Conservation (phyloP, 371 early-diverging fungal species). For the Apophysomyces sp. region DNA sequence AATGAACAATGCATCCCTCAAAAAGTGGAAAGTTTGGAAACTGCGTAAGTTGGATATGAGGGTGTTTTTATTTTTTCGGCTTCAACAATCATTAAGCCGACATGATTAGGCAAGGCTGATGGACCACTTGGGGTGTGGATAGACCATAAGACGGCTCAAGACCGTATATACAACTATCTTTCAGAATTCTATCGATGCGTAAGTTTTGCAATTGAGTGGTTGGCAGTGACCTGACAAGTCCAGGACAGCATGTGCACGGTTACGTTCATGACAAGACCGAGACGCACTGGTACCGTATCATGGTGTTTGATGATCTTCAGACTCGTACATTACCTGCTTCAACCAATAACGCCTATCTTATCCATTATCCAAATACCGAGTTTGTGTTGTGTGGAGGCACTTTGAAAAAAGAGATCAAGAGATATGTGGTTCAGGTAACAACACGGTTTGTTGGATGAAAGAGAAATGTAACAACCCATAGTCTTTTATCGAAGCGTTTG, state of each 20-base stretch:
- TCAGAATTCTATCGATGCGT: constrained; percentile 8
- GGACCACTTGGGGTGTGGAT: background rate
- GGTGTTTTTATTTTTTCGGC: background rate
- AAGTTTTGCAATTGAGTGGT: background rate
- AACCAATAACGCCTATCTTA: constrained; percentile 30
- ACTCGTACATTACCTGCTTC: constrained; percentile 25
- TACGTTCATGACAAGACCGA: constrained; percentile 14
- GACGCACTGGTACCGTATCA: constrained; percentile 50
- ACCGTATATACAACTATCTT: background rate
- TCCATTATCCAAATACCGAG: constrained; percentile 47
- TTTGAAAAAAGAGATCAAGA: constrained; percentile 28
- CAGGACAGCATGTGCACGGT: background rate
- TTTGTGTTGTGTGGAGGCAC: constrained; percentile 28
- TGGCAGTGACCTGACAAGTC: too few species aligned
- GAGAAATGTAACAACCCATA: background rate
- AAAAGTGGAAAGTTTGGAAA: background rate
- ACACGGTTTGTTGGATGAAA: background rate
- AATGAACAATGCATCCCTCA: background rate
- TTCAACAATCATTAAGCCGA: background rate
- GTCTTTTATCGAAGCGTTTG: constrained; percentile 39
- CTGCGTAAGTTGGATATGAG: background rate
- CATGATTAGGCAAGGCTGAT: background rate
- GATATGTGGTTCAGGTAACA: constrained; percentile 43
- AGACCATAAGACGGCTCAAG: background rate
- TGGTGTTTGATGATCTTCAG: constrained; percentile 33